A percentile compares a stretch with the other conserved stretches of the same genome.
phyloP scores from a whole-genome alignment of 352 stramenopile genomes.

The Phytopythium cucurbitacearum region DNA sequence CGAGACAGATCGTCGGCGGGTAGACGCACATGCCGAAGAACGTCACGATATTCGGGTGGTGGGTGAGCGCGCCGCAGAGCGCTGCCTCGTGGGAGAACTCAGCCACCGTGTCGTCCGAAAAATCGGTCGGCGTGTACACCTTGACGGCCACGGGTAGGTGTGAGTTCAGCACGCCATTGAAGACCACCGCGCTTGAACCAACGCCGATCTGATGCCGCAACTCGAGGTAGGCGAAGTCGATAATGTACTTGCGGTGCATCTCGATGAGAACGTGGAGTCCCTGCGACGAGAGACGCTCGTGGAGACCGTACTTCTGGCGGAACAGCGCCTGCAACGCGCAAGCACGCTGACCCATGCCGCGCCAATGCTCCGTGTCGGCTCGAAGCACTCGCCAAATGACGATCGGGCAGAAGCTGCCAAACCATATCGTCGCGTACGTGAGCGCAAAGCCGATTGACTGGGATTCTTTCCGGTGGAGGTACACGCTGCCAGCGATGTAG shows the following conservation, averaged over 20 bases:
- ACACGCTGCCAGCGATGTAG: conserved; percentile 20
- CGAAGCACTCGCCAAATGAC: conserved; percentile 32
- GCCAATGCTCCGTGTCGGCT: conserved; percentile 52
- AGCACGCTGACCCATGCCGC: conserved; percentile 25
- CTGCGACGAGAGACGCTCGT: conserved; percentile 27
- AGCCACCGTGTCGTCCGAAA: conserved; percentile 48
- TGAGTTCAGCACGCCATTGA: conserved; percentile 28
- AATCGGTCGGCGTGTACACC: conserved; percentile 46
- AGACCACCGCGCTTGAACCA: conserved; percentile 43
- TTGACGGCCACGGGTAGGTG: conserved; percentile 50
- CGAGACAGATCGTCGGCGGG: conserved; percentile 63
- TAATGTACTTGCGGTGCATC: conserved; percentile 67
- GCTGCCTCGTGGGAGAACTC: conserved; percentile 55
- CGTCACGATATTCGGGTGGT: conserved; percentile 54
- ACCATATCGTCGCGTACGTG: conserved; percentile 26
- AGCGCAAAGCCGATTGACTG: conserved; percentile 16
- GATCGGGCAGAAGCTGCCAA: conserved; percentile 12
- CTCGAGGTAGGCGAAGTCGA: conserved; percentile 71
- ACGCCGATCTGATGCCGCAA: conserved; percentile 47
- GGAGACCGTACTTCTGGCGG: conserved; percentile 18
- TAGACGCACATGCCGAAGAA: conserved; percentile 67
- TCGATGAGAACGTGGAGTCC: conserved; percentile 67
- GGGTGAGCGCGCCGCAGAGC: conserved; percentile 32
- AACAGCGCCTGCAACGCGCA: conserved; percentile 21
- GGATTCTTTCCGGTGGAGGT: background rate